phyloP scores from a whole-genome alignment of 1,284 basidiomycete genomes.

The Ceratobasidium sp. region DNA sequence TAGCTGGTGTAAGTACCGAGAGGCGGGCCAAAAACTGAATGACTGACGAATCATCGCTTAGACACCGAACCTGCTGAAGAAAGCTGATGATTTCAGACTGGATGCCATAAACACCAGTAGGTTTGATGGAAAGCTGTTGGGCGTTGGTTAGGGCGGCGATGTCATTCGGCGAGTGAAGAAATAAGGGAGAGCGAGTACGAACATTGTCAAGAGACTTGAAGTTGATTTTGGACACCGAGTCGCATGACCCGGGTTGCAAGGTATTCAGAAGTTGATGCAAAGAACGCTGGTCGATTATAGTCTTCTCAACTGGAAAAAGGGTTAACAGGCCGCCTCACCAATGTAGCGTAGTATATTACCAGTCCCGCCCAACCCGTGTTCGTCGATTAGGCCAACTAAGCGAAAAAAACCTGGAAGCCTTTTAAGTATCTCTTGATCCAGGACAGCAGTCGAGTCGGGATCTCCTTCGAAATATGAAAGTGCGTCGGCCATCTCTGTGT shows the following conservation, averaged over 20 bases:
- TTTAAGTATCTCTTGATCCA: constrained; percentile 56
- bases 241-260: constrained; percentile 36
- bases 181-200: background rate
- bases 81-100: constrained; percentile 62
- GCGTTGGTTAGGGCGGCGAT: background rate
- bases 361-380: constrained; percentile 44
- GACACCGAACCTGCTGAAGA: constrained; percentile 53
- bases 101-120: constrained; percentile 67
- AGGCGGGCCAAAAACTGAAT: background rate
- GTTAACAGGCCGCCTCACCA: background rate
- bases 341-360: constrained; percentile 23
- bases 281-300: constrained; percentile 41
- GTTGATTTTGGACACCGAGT: constrained; percentile 41
- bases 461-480: constrained; percentile 17
- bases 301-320: constrained; percentile 32
- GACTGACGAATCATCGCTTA: constrained; percentile 56
- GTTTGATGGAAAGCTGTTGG: constrained; percentile 59
- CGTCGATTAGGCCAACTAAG: constrained; percentile 45
- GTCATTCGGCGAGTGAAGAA: background rate
- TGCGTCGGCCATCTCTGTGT: constrained; percentile 38
- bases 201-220: constrained; percentile 37
- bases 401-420: constrained; percentile 41
- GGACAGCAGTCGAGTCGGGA: constrained; percentile 55
- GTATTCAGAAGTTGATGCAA: constrained; percentile 33
- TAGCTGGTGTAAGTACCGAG: background rate